Evolutionary conservation across 2,329 filamentous ascomycete species (phyloP).

Genomic region (Davidsoniella neocaledoniae): DNA sequence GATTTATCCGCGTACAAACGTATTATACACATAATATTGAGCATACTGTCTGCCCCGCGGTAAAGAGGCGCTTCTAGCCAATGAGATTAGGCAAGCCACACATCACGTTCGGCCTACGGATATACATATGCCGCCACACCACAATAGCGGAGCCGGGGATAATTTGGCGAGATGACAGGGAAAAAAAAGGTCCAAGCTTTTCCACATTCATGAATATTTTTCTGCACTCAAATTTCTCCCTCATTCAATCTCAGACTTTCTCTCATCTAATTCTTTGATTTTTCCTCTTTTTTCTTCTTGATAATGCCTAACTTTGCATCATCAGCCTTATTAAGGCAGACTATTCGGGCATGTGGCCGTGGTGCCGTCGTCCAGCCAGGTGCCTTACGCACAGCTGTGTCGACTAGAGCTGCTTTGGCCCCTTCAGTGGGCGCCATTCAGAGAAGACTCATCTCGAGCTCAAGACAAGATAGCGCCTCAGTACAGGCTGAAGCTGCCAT

Average conservation of each 20-base stretch:
- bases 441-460: conserved; percentile 67
- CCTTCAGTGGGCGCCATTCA: conserved; percentile 1
- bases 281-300: conserved; percentile 1
- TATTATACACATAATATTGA: too few relatives aligned
- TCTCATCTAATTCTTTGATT: not conserved
- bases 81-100: too few relatives aligned
- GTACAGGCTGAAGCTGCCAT: conserved; percentile 72
- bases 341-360: conserved; percentile 37
- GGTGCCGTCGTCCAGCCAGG: conserved; percentile 21
- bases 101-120: too few relatives aligned
- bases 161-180: not conserved
- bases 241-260: not conserved
- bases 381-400: conserved; percentile 14
- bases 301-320: conserved; percentile 50
- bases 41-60: too few relatives aligned
- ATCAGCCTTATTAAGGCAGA: conserved; percentile 52
- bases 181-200: conserved; percentile 12
- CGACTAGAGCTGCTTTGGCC: conserved; percentile 1
- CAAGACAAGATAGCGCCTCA: conserved; percentile 62
- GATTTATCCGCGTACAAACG: too few relatives aligned
- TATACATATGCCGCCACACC: conserved; percentile 3
- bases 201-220: conserved; percentile 6
- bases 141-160: conserved; percentile 2
- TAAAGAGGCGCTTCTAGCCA: too few relatives aligned
- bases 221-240: conserved; percentile 4